phyloP scores from a whole-genome alignment of 2,329 filamentous ascomycete species.

The Colletotrichum sp. region DNA sequence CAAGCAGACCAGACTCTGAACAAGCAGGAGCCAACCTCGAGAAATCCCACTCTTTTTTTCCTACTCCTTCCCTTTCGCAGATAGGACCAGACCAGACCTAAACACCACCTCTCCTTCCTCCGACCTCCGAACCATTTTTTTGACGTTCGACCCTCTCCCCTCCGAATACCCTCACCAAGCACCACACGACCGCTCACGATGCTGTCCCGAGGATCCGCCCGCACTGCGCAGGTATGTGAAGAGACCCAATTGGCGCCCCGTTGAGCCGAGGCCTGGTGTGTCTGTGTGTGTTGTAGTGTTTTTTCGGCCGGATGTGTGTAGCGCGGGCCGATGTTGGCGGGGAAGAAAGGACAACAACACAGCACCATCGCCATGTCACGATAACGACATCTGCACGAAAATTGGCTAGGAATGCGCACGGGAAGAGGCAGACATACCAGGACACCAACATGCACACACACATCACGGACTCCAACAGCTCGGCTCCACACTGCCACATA shows the following conservation, averaged over 20 bases:
- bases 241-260: neutral
- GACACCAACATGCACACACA: slow-evolving; percentile 30
- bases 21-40: neutral
- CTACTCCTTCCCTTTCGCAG: neutral
- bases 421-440: neutral
- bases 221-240: slow-evolving; percentile 61
- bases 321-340: neutral
- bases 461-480: slow-evolving; percentile 55
- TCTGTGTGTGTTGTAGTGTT: neutral
- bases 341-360: neutral
- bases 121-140: neutral
- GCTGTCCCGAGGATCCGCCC: slow-evolving; percentile 63
- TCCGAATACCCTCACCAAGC: slow-evolving; percentile 18
- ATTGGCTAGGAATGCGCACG: neutral
- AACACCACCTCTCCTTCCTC: neutral
- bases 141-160: neutral
- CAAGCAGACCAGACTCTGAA: neutral
- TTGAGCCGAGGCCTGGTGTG: neutral
- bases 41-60: slow-evolving; percentile 18
- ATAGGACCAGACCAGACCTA: neutral
- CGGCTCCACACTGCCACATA: neutral
- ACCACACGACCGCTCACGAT: slow-evolving; percentile 42
- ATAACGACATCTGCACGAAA: neutral
- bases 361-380: neutral
- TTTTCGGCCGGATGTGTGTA: neutral